Conservation (phyloP, 148 eudicot species). For the Diospyros lotus region DNA sequence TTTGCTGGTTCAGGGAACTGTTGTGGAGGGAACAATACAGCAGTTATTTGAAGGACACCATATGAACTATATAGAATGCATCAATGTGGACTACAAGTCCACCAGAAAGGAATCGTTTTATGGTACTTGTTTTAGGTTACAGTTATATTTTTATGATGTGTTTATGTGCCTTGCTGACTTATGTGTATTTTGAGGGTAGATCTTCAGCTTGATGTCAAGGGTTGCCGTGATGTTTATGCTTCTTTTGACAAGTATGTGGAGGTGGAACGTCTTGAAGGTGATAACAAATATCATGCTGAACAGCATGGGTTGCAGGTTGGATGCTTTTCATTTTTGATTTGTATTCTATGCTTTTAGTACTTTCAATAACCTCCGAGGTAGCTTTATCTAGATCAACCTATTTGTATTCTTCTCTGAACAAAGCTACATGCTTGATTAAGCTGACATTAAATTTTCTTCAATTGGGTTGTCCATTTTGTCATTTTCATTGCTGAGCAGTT, state of each 20-base stretch:
- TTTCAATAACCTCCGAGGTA: neutral
- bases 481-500: neutral
- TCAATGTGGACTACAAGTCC: slow-evolving; percentile 43
- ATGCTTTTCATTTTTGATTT: neutral
- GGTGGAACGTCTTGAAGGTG: slow-evolving; percentile 47
- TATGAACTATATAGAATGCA: slow-evolving; percentile 34
- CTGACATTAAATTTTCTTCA: neutral
- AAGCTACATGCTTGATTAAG: slow-evolving; percentile 9
- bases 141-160: neutral
- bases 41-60: slow-evolving; percentile 31
- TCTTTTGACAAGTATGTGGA: slow-evolving; percentile 61
- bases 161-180: neutral
- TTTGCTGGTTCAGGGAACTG: slow-evolving; percentile 27
- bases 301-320: slow-evolving; percentile 26
- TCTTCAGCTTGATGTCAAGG: slow-evolving; percentile 33
- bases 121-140: slow-evolving; percentile 25
- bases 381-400: neutral
- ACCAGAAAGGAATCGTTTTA: slow-evolving; percentile 51
- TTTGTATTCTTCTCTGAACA: neutral
- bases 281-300: slow-evolving; percentile 47
- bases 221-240: slow-evolving; percentile 42
- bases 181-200: slow-evolving; percentile 14
- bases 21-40: slow-evolving; percentile 26
- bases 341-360: neutral
- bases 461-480: neutral